Base-by-base conservation (phyloP, 306 rosid species). In the Senna tora region DNA sequence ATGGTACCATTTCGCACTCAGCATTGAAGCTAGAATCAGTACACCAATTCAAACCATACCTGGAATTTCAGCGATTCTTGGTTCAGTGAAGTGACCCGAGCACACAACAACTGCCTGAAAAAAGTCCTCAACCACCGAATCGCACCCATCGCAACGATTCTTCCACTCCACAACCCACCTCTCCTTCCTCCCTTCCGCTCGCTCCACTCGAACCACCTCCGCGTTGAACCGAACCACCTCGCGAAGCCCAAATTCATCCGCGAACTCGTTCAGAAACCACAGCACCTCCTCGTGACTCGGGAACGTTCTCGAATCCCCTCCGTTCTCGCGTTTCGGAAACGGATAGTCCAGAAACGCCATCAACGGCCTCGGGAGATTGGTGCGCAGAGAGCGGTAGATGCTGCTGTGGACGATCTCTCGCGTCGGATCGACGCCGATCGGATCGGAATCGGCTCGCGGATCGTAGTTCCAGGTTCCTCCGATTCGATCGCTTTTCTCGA, bases 401-500 rank as follows among this genome's bases (percentile, higher is more conserved):
- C 84, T 80, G 43, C 66, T 11, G 36, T 80, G 84, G 22, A 75
- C 65, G 0, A 71, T 66, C 30, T 75, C 74, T 0, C 84, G 80
- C 10, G 22, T 75, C 66, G 84, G 84, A 54, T 80, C 59, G 4
- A 38, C 1, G 11, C 74, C 6, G 0, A 80, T 63, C 0, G 77
- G 84, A 11, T 80, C 80, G 66, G 84, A 75, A 5, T 80, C 84
- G 1, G 60, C 70, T 75, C 17, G 10, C 13, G 84, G 74, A 25
- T 80, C 71, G 65, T 64, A 80, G 5, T 30, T 42, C 84, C 84
- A 80, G 38, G 41, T 75, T 1, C 84, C 84, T 56, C 84, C 84
- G 7, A 75, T 30, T 7, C 46, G 28, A 55, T 64, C 9, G 46
- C 51, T 63, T 50, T 65, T 75, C 57, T 80, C 84, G 50, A 75